Conservation (phyloP, 2,329 filamentous ascomycete genomes). For the Penicillium sp. region DNA sequence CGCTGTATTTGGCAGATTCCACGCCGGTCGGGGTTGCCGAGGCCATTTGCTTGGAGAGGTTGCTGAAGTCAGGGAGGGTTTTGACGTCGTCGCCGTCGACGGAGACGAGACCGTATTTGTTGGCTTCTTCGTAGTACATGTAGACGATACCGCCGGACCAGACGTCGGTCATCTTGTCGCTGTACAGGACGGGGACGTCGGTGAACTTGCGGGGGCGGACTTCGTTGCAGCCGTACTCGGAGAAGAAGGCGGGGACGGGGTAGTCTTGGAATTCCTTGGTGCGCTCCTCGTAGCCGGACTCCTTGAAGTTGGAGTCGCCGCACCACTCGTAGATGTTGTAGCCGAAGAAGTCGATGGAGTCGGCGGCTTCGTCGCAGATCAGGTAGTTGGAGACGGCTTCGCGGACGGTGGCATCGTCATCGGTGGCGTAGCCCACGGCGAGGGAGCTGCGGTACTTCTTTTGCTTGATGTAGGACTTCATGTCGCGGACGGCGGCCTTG, state of each 20-base stretch:
- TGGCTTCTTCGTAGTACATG: slow-evolving; percentile 93
- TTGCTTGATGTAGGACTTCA: slow-evolving; percentile 86
- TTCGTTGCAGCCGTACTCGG: slow-evolving; percentile 94
- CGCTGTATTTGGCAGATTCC: slow-evolving; percentile 65
- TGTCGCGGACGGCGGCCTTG: slow-evolving; percentile 95
- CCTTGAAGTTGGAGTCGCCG: slow-evolving; percentile 72
- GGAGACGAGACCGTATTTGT: slow-evolving; percentile 71
- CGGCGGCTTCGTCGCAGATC: slow-evolving; percentile 71
- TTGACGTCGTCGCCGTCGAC: slow-evolving; percentile 64
- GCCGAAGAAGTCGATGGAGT: slow-evolving; percentile 92
- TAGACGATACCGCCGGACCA: slow-evolving; percentile 98
- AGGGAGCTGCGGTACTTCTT: slow-evolving; percentile 70
- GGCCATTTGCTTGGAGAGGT: slow-evolving; percentile 68
- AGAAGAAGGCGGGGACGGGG: slow-evolving; percentile 95
- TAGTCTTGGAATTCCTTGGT: slow-evolving; percentile 85
- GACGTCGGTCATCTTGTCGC: slow-evolving; percentile 74
- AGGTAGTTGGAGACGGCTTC: slow-evolving; percentile 85
- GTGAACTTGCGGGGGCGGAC: slow-evolving; percentile 72
- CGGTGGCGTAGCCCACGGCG: slow-evolving; percentile 93
- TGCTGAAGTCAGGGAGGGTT: slow-evolving; percentile 72
- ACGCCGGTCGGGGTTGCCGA: slow-evolving; percentile 67
- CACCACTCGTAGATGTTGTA: slow-evolving; percentile 99
- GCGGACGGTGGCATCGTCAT: slow-evolving; percentile 84
- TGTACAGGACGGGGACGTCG: slow-evolving; percentile 81
- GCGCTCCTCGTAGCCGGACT: slow-evolving; percentile 78